Evolutionary conservation across 148 eudicot species (phyloP).

Genomic region (Nyssa sinensis): DNA sequence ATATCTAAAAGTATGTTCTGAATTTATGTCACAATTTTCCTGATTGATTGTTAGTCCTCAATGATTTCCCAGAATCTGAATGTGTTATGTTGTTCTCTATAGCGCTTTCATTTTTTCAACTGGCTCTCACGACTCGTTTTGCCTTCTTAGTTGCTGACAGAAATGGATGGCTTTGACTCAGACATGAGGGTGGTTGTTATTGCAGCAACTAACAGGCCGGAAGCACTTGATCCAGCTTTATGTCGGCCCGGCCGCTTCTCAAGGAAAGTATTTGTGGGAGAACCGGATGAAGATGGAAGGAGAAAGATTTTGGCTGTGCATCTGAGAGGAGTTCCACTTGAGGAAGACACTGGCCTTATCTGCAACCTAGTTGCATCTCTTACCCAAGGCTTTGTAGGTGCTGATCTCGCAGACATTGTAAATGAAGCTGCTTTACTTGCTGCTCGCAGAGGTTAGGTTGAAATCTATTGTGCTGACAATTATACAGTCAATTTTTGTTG

Average conservation of each 20-base stretch:
- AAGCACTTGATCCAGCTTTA: constrained; percentile 89
- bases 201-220: constrained; percentile 98
- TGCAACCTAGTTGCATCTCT: constrained; percentile 87
- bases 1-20: not conserved
- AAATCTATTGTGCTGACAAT: not conserved
- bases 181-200: constrained; percentile 81
- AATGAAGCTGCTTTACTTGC: constrained; percentile 96
- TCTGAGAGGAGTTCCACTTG: constrained; percentile 81
- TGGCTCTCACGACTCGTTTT: constrained; percentile 11
- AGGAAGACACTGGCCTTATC: constrained; percentile 69
- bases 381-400: constrained; percentile 92
- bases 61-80: not conserved
- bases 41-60: no score
- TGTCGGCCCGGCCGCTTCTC: constrained; percentile 98
- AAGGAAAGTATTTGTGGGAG: constrained; percentile 91
- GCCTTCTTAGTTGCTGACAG: constrained; percentile 70
- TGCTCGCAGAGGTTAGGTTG: constrained; percentile 78
- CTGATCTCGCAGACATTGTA: constrained; percentile 93
- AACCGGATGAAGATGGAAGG: constrained; percentile 91
- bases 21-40: no score
- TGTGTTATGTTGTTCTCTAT: not conserved
- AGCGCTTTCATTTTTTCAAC: not conserved
- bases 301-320: constrained; percentile 84
- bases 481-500: not conserved
- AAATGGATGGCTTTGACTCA: constrained; percentile 98